Base-by-base conservation (phyloP, 2,329 filamentous ascomycete genomes). In the Thermothelomyces thermophilus region DNA sequence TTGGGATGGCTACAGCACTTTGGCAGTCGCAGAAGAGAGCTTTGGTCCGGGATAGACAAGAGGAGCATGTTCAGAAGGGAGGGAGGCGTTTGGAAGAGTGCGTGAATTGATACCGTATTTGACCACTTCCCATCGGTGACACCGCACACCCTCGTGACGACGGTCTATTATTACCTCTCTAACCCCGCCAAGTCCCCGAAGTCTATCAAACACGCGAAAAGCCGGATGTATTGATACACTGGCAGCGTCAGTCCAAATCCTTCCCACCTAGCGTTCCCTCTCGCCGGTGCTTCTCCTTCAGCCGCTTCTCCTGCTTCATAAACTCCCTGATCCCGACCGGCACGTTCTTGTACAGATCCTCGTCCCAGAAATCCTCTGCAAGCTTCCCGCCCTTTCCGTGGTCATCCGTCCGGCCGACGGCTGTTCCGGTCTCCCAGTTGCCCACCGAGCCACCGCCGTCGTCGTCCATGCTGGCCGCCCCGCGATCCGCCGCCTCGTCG, bases 321-420 rank as follows among this genome's bases (percentile, higher is more conserved):
- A 98, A 98, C 67, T 95, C 91, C 54, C 88, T 76, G 57, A 98
- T 96, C 0, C 91, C 93, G 9, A 97, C 87, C 0, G 93, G 91
- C 46, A 98, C 83, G 58, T 80, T 81, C 43, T 80, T 79, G 62
- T 95, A 94, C 31, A 95, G 64, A 43, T 87, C 82, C 2, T 82
- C 82, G 48, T 80, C 74, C 73, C 73, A 79, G 42, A 76, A 65
- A 53, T 83, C 75, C 57, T 74, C 77, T 2, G 69, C 44, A 67
- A 46, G 72, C 70, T 60, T 71, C 37, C 61, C 41, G 62, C 16
- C 65, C 66, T 24, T 72, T 66, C 5, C 24, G 1, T 20, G 17
- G 30, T 26, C 40, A 9, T 5, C 33, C n/a, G n/a, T 5, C 13
- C 13, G 11, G 6, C 5, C 14, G 26, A 9, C 22, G 3, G 22